phyloP scores from a whole-genome alignment of 495 filamentous ascomycete genomes.

The Penicillium angulare region DNA sequence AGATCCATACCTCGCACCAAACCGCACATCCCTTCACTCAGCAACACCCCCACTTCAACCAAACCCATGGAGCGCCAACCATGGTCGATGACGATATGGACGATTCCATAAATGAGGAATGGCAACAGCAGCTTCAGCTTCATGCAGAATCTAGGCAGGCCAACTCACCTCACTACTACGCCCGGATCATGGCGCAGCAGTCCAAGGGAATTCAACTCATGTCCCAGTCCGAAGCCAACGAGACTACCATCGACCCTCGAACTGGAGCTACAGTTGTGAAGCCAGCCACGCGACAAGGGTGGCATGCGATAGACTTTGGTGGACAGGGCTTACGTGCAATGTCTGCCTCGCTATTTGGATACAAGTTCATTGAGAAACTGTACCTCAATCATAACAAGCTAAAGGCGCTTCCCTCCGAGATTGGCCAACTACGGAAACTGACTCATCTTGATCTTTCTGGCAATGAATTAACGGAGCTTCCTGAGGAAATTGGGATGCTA shows the following conservation, averaged over 20 bases:
- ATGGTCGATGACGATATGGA: constrained; percentile 56
- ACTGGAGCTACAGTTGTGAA: constrained; percentile 57
- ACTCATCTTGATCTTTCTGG: constrained; percentile 80
- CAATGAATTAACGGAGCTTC: constrained; percentile 80
- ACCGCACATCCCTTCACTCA: constrained; percentile 62
- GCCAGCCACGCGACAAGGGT: constrained; percentile 70
- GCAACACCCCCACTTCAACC: constrained; percentile 78
- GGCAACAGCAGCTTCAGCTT: constrained; percentile 81
- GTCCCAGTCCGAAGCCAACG: constrained; percentile 59
- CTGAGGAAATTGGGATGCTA: constrained; percentile 94
- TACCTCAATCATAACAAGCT: constrained; percentile 92
- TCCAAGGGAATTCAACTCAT: constrained; percentile 59
- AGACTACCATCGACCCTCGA: constrained; percentile 59
- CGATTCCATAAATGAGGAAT: constrained; percentile 74
- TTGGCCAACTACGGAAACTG: constrained; percentile 77
- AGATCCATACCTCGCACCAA: constrained; percentile 65
- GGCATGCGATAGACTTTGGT: constrained; percentile 88
- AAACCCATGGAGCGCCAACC: constrained; percentile 60
- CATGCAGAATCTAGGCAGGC: constrained; percentile 68
- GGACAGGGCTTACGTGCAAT: constrained; percentile 87
- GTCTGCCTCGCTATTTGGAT: constrained; percentile 74
- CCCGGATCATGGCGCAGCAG: constrained; percentile 55
- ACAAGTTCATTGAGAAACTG: constrained; percentile 81
- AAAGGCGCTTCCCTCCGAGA: constrained; percentile 66
- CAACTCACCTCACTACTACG: constrained; percentile 64